These are phyloP conservation scores for Puccinia hordei DNA, from an alignment of 1,284 basidiomycete species.

Conservation along the genomic window DNA sequence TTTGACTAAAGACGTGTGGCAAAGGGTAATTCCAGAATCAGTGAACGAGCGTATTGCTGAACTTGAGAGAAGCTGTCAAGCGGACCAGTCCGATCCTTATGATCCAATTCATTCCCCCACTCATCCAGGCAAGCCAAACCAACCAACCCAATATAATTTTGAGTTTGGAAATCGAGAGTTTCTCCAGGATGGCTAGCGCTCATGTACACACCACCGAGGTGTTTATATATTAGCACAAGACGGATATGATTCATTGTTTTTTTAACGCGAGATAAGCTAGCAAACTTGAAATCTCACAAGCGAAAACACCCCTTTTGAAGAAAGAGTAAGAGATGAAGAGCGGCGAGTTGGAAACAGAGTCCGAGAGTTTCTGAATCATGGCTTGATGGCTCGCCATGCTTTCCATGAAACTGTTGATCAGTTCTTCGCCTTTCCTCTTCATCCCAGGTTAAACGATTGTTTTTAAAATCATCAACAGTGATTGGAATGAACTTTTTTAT, in stretches of 20 bases:
- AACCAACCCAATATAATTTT: slow-evolving; percentile 6
- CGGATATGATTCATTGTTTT: not conserved
- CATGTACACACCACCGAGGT: not conserved
- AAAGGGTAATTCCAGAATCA: not conserved
- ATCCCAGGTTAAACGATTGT: not conserved
- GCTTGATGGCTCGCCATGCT: slow-evolving; percentile 20
- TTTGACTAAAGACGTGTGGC: not conserved
- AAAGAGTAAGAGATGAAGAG: slow-evolving; percentile 19
- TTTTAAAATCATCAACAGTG: not conserved
- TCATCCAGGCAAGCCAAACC: slow-evolving; percentile 20
- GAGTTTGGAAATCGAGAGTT: slow-evolving; percentile 3
- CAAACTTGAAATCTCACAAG: not conserved
- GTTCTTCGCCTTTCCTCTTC: slow-evolving; percentile 19
- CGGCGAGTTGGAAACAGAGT: slow-evolving; percentile 17
- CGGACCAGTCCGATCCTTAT: slow-evolving; percentile 5
- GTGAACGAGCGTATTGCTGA: not conserved
- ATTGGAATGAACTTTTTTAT: not conserved
- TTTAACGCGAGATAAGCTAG: too few species aligned
- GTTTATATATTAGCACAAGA: not conserved
- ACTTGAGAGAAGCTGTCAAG: not conserved
- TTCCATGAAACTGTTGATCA: slow-evolving; percentile 15
- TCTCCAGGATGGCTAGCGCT: not conserved
- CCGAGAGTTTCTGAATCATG: slow-evolving; percentile 20
- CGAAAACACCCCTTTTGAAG: not conserved
- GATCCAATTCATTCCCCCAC: slow-evolving; percentile 33